Evolutionary conservation across 257 asterid genomes (phyloP).

Genomic region (Lantana camara): DNA sequence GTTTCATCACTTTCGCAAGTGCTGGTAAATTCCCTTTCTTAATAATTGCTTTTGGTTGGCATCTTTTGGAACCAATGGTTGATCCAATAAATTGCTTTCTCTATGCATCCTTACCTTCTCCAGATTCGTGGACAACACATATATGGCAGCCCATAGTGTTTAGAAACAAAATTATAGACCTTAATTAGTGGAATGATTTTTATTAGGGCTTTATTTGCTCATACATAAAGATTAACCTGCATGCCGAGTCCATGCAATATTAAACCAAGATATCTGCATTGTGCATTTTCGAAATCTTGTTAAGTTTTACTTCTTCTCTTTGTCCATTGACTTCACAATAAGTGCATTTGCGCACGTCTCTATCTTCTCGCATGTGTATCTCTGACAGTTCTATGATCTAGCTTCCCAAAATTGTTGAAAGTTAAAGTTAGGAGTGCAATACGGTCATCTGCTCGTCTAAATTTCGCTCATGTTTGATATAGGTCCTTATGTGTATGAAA

Average conservation of each 20-base stretch:
- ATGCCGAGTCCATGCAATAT: background rate
- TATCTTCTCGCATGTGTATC: background rate
- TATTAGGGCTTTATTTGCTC: background rate
- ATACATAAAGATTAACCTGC: background rate
- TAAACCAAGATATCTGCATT: background rate
- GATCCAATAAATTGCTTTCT: background rate
- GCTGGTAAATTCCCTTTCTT: slow-evolving; percentile 63
- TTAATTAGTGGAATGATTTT: background rate
- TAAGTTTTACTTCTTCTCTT: background rate
- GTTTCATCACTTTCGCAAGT: slow-evolving; percentile 83
- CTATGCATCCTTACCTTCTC: background rate
- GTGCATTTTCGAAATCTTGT: background rate
- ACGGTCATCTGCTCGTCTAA: background rate
- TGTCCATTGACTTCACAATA: background rate
- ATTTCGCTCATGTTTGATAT: background rate
- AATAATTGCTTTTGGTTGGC: slow-evolving; percentile 19
- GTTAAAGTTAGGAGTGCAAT: background rate
- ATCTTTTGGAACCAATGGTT: background rate
- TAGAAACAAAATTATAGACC: background rate
- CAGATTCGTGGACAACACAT: background rate
- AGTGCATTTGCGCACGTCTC: background rate
- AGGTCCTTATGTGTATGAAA: slow-evolving; percentile 7
- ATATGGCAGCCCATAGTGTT: background rate
- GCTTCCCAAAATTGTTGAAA: background rate
- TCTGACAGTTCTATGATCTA: background rate